Evolutionary conservation across 805 yeast species (phyloP).

Genomic region (Saturnispora saitoi): DNA sequence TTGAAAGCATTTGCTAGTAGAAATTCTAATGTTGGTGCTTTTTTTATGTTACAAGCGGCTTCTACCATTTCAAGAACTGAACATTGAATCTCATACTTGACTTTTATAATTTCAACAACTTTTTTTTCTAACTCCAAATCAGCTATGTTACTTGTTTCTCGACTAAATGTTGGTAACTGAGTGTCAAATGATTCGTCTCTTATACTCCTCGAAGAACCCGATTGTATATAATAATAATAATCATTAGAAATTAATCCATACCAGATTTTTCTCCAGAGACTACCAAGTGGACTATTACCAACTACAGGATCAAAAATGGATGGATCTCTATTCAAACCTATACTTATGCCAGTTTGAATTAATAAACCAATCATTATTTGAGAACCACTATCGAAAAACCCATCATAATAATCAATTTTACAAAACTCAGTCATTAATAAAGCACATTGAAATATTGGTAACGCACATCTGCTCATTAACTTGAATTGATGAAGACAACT

Average conservation of each 20-base stretch:
- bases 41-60: constrained; percentile 33
- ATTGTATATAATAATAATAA: constrained; percentile 34
- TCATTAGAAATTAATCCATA: constrained; percentile 40
- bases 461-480: constrained; percentile 37
- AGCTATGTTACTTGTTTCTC: constrained; percentile 27
- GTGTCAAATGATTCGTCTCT: constrained; percentile 41
- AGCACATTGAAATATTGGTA: constrained; percentile 48
- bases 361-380: constrained; percentile 48
- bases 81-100: constrained; percentile 26
- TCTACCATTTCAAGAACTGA: constrained; percentile 29
- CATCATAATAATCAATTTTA: constrained; percentile 40
- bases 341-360: constrained; percentile 56
- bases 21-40: constrained; percentile 30
- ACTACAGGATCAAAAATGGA: constrained; percentile 31
- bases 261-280: constrained; percentile 55
- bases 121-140: constrained; percentile 36
- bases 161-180: constrained; percentile 35
- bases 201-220: constrained; percentile 41
- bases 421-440: constrained; percentile 43
- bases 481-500: constrained; percentile 49
- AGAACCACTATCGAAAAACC: constrained; percentile 49
- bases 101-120: constrained; percentile 28
- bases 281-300: constrained; percentile 24
- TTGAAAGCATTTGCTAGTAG: constrained; percentile 29
- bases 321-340: constrained; percentile 67